These are phyloP conservation scores for Cicer pinnatifidum DNA, from an alignment of 306 rosid genomes.

Conservation along the genomic window DNA sequence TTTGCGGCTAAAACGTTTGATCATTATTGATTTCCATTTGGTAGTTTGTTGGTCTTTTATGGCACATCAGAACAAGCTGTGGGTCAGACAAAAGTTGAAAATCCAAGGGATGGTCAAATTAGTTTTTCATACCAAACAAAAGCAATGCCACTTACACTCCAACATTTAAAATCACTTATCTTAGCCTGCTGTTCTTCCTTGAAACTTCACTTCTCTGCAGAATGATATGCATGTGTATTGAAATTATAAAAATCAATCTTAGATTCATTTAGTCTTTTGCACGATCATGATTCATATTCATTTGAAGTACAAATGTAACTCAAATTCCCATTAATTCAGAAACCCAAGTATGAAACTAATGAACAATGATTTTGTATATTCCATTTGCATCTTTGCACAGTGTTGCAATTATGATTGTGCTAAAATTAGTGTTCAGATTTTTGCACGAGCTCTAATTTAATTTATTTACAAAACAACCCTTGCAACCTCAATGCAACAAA, in stretches of 20 bases:
- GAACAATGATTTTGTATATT: background rate
- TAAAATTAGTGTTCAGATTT: conserved; percentile 26
- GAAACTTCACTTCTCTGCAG: conserved; percentile 9
- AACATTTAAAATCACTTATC: conserved; percentile 5
- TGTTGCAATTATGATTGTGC: conserved; percentile 31
- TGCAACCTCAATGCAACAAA: conserved; percentile 2
- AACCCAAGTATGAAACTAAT: conserved; percentile 3
- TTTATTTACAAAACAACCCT: conserved; percentile 14
- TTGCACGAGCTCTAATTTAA: conserved; percentile 4
- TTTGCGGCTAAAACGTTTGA: conserved; percentile 25
- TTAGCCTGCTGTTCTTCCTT: conserved; percentile 26
- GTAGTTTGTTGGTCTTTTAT: conserved; percentile 33
- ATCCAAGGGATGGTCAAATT: conserved; percentile 30
- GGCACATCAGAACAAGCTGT: conserved; percentile 9
- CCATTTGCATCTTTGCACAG: conserved; percentile 7
- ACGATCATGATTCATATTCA: conserved; percentile 7
- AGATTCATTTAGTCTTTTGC: background rate
- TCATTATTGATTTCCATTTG: conserved; percentile 21
- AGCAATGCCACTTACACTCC: conserved; percentile 7
- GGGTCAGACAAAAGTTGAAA: conserved; percentile 24
- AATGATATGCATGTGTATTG: conserved; percentile 16
- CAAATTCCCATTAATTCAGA: conserved; percentile 6
- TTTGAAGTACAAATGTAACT: conserved; percentile 19
- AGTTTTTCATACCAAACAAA: conserved; percentile 4
- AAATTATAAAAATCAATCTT: conserved; percentile 35